Percentiles rank a stretch among this genome's conserved stretches.
These are phyloP conservation scores for Drechslerella stenobrocha DNA, from an alignment of 2,329 filamentous ascomycete genomes.

Conservation along the genomic window DNA sequence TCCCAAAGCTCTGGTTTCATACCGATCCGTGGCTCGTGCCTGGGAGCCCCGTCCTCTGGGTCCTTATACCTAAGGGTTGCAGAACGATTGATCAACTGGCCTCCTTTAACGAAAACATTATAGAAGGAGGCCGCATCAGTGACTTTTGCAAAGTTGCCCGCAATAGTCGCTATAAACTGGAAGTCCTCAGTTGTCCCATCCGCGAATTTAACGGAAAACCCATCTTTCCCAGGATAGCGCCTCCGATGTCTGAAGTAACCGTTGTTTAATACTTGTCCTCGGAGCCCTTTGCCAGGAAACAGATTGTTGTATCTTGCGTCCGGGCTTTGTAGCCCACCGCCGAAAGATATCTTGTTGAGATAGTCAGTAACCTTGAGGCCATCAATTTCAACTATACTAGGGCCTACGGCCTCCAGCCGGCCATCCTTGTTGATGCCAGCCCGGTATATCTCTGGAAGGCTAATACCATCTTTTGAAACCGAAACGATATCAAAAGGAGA, in stretches of 20 bases:
- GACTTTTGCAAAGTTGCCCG: slow-evolving; percentile 41
- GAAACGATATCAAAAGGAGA: slow-evolving; percentile 39
- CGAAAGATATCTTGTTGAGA: slow-evolving; percentile 37
- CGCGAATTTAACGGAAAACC: slow-evolving; percentile 29
- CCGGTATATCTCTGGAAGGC: slow-evolving; percentile 36
- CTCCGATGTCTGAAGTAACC: slow-evolving; percentile 40
- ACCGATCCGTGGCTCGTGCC: slow-evolving; percentile 27
- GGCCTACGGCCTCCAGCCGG: slow-evolving; percentile 33
- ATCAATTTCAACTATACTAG: slow-evolving; percentile 34
- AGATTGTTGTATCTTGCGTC: slow-evolving; percentile 43
- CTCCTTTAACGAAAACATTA: slow-evolving; percentile 36
- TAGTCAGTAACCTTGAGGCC: slow-evolving; percentile 34
- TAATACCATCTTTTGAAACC: slow-evolving; percentile 34
- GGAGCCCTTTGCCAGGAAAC: slow-evolving; percentile 29
- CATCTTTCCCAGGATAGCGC: slow-evolving; percentile 33
- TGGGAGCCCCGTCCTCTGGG: not conserved
- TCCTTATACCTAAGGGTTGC: slow-evolving; percentile 23
- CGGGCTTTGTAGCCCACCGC: slow-evolving; percentile 38
- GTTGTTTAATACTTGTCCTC: slow-evolving; percentile 25
- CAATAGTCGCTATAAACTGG: slow-evolving; percentile 28
- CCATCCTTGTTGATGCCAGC: slow-evolving; percentile 18
- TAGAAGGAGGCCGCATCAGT: slow-evolving; percentile 28
- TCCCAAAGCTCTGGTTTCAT: slow-evolving; percentile 17
- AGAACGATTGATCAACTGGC: slow-evolving; percentile 22
- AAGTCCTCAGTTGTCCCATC: slow-evolving; percentile 30